These are phyloP conservation scores for Saccharomyces hybrid DNA, from an alignment of 1,139 yeast species.

Conservation along the genomic window DNA sequence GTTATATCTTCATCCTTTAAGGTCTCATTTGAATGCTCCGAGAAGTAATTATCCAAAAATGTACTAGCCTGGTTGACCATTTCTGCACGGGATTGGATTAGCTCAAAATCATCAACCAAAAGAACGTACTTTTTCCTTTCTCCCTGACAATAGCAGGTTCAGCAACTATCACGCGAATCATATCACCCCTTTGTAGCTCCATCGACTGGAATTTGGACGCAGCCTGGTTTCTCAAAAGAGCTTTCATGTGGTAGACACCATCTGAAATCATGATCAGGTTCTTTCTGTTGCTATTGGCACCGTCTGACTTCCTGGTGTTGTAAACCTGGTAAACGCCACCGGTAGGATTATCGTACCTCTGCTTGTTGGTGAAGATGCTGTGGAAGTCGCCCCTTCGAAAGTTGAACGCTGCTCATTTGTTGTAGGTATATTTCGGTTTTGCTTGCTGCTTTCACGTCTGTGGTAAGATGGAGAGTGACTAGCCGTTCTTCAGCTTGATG, in stretches of 20 bases:
- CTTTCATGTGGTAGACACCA: constrained; percentile 56
- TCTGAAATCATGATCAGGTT: constrained; percentile 46
- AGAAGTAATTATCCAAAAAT: constrained; percentile 47
- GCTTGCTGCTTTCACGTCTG: neutral
- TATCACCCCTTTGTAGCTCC: constrained; percentile 40
- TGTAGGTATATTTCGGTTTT: constrained; percentile 34
- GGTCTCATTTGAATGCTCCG: constrained; percentile 46
- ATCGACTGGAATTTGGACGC: constrained; percentile 44
- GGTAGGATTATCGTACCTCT: constrained; percentile 26
- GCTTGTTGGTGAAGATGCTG: constrained; percentile 24
- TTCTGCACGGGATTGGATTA: constrained; percentile 38
- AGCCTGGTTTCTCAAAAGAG: constrained; percentile 55
- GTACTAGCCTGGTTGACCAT: constrained; percentile 38
- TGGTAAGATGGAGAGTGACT: neutral
- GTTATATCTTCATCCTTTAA: constrained; percentile 28
- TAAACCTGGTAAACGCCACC: constrained; percentile 30
- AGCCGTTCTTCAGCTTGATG: neutral
- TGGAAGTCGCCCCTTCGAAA: constrained; percentile 28
- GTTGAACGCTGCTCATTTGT: constrained; percentile 30
- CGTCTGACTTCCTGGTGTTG: constrained; percentile 30
- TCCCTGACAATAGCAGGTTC: constrained; percentile 33
- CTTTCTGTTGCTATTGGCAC: constrained; percentile 25
- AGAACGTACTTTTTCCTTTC: constrained; percentile 49
- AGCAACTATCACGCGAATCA: constrained; percentile 27
- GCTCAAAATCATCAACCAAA: constrained; percentile 46